These are phyloP conservation scores for Paecilomyces fulvus DNA, from an alignment of 2,329 filamentous ascomycete genomes.

Conservation along the genomic window DNA sequence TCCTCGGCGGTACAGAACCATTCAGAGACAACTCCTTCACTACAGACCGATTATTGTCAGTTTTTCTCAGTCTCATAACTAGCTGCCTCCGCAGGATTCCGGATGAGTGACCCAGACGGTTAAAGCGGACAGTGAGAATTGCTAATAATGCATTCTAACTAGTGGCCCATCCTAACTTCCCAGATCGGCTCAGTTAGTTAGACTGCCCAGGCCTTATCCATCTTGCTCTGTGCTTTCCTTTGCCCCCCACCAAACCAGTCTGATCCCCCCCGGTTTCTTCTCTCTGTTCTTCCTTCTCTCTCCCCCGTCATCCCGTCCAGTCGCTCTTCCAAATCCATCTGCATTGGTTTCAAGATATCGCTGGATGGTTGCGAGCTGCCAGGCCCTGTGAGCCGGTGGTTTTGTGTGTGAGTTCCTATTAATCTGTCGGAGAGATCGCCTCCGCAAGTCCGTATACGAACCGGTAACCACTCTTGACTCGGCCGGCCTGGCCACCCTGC, in stretches of 20 bases:
- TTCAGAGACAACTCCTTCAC: too few species aligned
- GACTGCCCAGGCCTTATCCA: not conserved
- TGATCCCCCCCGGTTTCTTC: not conserved
- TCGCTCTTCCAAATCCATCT: not conserved
- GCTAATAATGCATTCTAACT: too few species aligned
- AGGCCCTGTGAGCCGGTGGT: not conserved
- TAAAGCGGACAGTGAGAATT: too few species aligned
- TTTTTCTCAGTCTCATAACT: too few species aligned
- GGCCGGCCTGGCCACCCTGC: not conserved
- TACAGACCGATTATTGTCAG: too few species aligned
- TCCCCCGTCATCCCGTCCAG: not conserved
- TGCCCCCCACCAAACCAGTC: not conserved
- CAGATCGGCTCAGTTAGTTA: not conserved
- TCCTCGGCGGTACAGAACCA: too few species aligned
- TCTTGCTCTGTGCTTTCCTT: not conserved
- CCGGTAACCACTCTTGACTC: not conserved
- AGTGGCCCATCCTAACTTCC: not conserved
- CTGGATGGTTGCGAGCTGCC: not conserved
- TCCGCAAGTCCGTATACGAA: not conserved
- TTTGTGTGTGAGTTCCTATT: not conserved
- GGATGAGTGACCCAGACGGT: too few species aligned
- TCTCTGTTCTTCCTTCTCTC: not conserved
- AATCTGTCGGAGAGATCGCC: not conserved
- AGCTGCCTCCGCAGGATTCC: too few species aligned
- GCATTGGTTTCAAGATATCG: not conserved